phyloP scores from a whole-genome alignment of 164 flowering plant genomes.

The Magnolia changhungtana region DNA sequence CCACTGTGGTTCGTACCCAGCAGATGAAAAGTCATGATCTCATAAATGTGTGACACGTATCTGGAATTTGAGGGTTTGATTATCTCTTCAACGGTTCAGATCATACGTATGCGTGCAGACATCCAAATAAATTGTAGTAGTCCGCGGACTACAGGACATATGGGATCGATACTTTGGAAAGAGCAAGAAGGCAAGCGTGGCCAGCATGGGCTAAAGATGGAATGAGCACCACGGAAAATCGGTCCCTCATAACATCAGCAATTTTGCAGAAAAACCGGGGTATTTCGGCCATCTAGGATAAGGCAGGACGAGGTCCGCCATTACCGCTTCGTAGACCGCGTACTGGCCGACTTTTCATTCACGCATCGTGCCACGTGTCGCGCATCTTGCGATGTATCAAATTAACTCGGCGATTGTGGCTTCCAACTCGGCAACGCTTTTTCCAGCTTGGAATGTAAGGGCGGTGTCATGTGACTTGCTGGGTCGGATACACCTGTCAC shows the following conservation, averaged over 20 bases:
- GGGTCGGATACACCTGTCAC: neutral
- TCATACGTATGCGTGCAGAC: neutral
- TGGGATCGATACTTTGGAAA: neutral
- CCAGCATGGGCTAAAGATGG: neutral
- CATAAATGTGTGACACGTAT: too few relatives aligned
- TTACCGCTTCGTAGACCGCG: neutral
- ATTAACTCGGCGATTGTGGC: neutral
- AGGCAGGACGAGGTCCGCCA: conserved; percentile 8
- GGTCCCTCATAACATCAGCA: neutral
- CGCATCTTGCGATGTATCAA: neutral
- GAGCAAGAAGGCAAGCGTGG: neutral
- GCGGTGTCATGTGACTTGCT: conserved; percentile 2
- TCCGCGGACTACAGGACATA: neutral
- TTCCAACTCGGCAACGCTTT: conserved; percentile 2
- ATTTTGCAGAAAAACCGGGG: neutral
- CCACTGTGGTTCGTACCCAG: too few relatives aligned
- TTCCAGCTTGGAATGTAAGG: neutral
- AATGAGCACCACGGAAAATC: neutral
- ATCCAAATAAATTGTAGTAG: neutral
- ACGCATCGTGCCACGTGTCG: neutral
- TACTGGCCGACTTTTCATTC: neutral
- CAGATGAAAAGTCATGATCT: too few relatives aligned
- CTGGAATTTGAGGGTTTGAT: too few relatives aligned
- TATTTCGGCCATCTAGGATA: neutral
- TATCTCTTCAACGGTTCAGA: too few relatives aligned